These are phyloP conservation scores for Catharanthus roseus DNA, from an alignment of 257 asterid genomes.

Conservation along the genomic window DNA sequence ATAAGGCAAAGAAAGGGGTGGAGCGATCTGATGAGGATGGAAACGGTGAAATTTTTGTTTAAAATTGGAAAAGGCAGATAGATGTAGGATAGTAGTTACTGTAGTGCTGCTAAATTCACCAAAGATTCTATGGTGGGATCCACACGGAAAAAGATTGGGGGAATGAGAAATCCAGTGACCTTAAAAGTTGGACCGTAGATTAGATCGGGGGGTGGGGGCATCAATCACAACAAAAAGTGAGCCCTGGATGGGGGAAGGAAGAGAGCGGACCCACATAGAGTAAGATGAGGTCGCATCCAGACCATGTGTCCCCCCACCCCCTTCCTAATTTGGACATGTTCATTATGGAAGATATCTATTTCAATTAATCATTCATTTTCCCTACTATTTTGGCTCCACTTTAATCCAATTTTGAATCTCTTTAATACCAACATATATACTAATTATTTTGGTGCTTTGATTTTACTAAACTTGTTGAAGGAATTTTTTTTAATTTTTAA, in stretches of 20 bases:
- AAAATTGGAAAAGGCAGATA: no score
- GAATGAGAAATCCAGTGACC: neutral
- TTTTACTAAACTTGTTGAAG: no score
- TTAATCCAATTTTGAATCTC: no score
- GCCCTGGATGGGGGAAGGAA: neutral
- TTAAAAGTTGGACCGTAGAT: slow-evolving; percentile 13
- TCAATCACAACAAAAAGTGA: neutral
- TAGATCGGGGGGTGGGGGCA: slow-evolving; percentile 2
- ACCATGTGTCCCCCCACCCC: slow-evolving; percentile 8
- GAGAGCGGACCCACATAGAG: neutral
- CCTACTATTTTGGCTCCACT: no score
- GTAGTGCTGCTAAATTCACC: no score
- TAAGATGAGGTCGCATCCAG: slow-evolving; percentile 11
- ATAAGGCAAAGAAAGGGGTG: no score
- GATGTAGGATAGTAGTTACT: no score
- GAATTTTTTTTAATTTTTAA: no score
- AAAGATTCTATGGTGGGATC: slow-evolving; percentile 19
- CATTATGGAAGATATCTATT: no score
- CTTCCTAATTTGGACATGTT: slow-evolving; percentile 3
- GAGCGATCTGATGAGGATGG: neutral
- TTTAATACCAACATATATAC: no score
- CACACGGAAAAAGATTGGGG: slow-evolving; percentile 11
- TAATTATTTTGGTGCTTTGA: no score
- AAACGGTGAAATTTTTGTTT: neutral
- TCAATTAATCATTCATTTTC: no score